Evolutionary conservation across 2,329 filamentous ascomycete genomes (phyloP), one percentile per base, ranked within the genome.

Genomic region (Colletotrichum sp.): DNA sequence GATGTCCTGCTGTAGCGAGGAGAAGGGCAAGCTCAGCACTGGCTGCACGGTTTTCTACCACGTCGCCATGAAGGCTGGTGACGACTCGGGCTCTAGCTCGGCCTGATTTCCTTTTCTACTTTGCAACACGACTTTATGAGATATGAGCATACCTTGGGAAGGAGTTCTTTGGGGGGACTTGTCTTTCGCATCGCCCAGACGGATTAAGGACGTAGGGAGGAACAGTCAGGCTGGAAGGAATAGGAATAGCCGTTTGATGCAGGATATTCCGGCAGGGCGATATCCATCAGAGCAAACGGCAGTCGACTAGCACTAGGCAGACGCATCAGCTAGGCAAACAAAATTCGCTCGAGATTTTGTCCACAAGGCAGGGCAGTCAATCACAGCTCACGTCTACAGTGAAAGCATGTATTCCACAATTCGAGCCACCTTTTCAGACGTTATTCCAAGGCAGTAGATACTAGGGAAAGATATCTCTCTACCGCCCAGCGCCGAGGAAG

Each of bases 371-470:
- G 39, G 21, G 1, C 36, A 21, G 21, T 18, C 7, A 26, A 64
- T 39, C 16, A 21, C 5, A 64, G 5, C 9, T 34, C 61, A 64
- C 28, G 15, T 18, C 21, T 13, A 30, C 24, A 5, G 30, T 59
- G 34, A 66, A 71, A 67, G 80, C 80, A 88, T 95, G 93, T 95
- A 91, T 92, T 76, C 93, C 90, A 92, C 92, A 92, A 92, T 93
- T 94, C 94, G 94, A 95, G 93, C 94, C 89, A 92, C 93, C 92
- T 92, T 92, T 91, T 95, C 94, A 95, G 88, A 88, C 84, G 85
- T 86, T 86, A 93, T 91, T 95, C 93, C 90, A 94, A 93, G 93
- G 93, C 92, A 94, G 94, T 93, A 95, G 94, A 95, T 95, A 95
- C 94, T 93, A 93, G 93, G 92, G 89, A 93, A 91, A 85, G n/a